Evolutionary conservation across 768 basidiomycete genomes (phyloP), one percentile per base, ranked within the genome.

Genomic region (Chiua virens): DNA sequence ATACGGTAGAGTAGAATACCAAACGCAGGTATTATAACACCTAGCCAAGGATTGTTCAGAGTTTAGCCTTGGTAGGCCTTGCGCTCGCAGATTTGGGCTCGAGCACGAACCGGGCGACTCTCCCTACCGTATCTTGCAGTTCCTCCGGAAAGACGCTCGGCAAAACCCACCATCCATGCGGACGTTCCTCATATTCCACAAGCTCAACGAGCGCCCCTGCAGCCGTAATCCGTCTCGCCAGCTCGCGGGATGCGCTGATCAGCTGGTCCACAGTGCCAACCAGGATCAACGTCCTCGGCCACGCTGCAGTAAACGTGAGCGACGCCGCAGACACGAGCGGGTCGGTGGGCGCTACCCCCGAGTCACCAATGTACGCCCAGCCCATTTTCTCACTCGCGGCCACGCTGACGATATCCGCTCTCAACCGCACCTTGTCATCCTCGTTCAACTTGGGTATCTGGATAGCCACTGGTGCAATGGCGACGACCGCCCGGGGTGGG

Each of bases 401-500:
- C 8, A 45, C 1, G 8, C 21, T 15, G 47, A 52, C 5, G 22
- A 56, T 15, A 25, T 60, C 54, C 21, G 11, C 5, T 15, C 8
- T 17, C 7, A 34, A 37, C 17, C 43, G 51, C 21, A 49, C 34
- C 30, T 44, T 40, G 39, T 45, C 45, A 7, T 43, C 14, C 15
- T 48, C 37, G 37, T 47, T 43, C 20, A 42, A 4, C 7, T 49
- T 40, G 18, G 17, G 30, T 8, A 68, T 67, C 10, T 37, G 39
- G 1, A 52, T 42, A 13, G 58, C 52, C 20, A 8, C 18, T 1
- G 87, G 87, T 2, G 82, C 70, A 34, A 87, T 72, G 21, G 85
- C 73, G 42, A 80, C 71, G 54, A 88, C 68, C 58, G 85, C 82
- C 0, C 72, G 64, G 41, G 80, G 79, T 35, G 85, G 69, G 4